Evolutionary conservation across 2,329 filamentous ascomycete genomes (phyloP), one percentile per base, ranked within the genome.

Genomic region (Aspergillus phoenicis): DNA sequence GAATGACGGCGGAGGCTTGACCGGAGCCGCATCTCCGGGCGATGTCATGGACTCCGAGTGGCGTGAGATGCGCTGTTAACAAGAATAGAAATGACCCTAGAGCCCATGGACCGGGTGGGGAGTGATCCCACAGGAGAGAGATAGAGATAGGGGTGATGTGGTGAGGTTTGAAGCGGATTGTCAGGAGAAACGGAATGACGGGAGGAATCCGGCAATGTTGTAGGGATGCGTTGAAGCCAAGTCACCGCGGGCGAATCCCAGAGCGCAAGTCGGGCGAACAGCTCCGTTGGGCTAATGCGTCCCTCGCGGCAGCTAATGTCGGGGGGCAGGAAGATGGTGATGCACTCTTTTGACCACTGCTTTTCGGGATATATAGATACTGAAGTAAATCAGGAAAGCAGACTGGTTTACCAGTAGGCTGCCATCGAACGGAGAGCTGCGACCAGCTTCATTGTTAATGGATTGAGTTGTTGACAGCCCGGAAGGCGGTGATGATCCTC

Each of bases 1-100:
- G 76, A 90, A 84, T 71, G 88, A 85, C 76, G 88, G 87, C 77
- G 89, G 85, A 75, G 88, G 86, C 77, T 89, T 85, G 79, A 85
- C 82, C 70, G 86, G 83, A 72, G 83, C 80, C 80, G 82, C 86
- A 86, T 89, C 81, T 75, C 85, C 81, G 74, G 84, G 80, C 77
- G 87, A 84, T 84, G 87, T 87, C 89, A 91, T 91, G 81, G 83
- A 86, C 76, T 74, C 70, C 73, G 70, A 66, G 63, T 73, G 65
- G 64, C 62, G 68, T 68, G 49, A 62, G 70, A 65, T 60, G 64
- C 60, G 54, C 33, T 38, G 62, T 66, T 62, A 48, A 62, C 45
- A 63, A 62, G 63, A 54, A 57, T 33, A 49, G 54, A 48, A 57
- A 54, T 60, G 65, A 68, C 62, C 66, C 59, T 63, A 71, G 68